Percentiles rank a stretch among this genome's conserved stretches.
These are phyloP conservation scores for Phoenix roebelenii DNA, from an alignment of 176 grass and related monocot species.

Conservation along the genomic window DNA sequence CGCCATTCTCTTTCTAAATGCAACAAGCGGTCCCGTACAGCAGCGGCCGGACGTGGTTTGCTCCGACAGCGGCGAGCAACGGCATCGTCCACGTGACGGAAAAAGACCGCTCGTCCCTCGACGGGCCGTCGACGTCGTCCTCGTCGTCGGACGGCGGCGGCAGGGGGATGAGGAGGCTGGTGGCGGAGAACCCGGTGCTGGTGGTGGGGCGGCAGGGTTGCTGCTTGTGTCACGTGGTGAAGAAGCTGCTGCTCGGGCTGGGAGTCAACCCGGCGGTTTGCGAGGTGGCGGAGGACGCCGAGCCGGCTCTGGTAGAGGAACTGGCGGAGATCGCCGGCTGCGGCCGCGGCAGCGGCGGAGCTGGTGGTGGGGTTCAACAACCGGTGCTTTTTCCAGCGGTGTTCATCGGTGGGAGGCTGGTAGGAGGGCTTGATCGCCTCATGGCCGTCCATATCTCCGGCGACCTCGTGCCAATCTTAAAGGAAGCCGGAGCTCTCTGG, in stretches of 20 bases:
- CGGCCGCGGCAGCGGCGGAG: not conserved
- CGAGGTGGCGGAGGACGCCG: conserved; percentile 60
- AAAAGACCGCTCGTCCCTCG: no score
- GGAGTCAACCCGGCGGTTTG: conserved; percentile 75
- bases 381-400: conserved; percentile 38
- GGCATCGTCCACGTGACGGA: not conserved
- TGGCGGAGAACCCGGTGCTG: conserved; percentile 64
- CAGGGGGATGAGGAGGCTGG: conserved; percentile 25
- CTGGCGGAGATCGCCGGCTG: conserved; percentile 1
- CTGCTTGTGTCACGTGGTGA: conserved; percentile 87
- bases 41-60: conserved; percentile 29
- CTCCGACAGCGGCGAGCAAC: not conserved
- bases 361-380: not conserved
- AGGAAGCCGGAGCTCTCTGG: conserved; percentile 84
- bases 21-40: conserved; percentile 71
- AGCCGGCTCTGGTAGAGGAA: conserved; percentile 26
- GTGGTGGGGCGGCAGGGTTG: conserved; percentile 67
- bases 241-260: conserved; percentile 66
- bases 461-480: conserved; percentile 89
- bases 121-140: not conserved
- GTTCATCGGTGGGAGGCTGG: conserved; percentile 71
- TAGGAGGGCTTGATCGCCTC: conserved; percentile 69
- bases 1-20: conserved; percentile 23
- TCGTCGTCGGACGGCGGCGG: not conserved
- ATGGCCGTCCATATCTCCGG: conserved; percentile 93